A percentile compares a stretch with the other conserved stretches of the same genome.
phyloP scores from a whole-genome alignment of 106 monocot genomes.

The Platanthera guangdongensis region DNA sequence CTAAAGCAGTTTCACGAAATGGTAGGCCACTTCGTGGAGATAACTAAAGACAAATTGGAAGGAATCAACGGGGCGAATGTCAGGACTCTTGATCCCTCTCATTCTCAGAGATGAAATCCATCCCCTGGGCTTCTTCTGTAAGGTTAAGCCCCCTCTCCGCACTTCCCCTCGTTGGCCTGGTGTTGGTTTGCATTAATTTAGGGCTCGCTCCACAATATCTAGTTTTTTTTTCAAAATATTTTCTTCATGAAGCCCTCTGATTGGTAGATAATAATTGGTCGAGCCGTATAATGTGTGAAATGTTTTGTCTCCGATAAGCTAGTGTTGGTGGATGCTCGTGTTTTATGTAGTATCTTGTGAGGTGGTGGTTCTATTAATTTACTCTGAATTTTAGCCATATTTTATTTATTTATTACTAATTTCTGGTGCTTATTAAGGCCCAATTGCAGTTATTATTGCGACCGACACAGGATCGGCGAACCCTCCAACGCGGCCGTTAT shows the following conservation, averaged over 20 bases:
- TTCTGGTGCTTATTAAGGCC: too few species aligned
- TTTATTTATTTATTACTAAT: too few species aligned
- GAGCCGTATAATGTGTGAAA: too few species aligned
- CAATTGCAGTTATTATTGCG: too few species aligned
- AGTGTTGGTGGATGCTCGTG: too few species aligned
- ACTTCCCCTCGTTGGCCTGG: background rate
- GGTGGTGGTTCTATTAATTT: too few species aligned
- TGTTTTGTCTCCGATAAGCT: too few species aligned
- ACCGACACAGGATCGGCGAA: too few species aligned
- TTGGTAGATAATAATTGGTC: background rate
- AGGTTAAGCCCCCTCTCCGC: background rate
- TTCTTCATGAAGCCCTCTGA: background rate
- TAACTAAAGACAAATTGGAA: constrained; percentile 74
- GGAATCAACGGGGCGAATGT: constrained; percentile 46
- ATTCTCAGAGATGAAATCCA: constrained; percentile 45
- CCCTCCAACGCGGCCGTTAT: too few species aligned
- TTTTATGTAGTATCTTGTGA: too few species aligned
- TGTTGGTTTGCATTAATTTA: background rate
- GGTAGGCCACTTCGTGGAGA: constrained; percentile 81
- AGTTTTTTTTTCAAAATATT: background rate
- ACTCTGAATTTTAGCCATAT: too few species aligned
- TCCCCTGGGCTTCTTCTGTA: too few species aligned
- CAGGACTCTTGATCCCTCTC: constrained; percentile 41
- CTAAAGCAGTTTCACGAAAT: constrained; percentile 85
- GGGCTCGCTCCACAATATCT: background rate